Base-by-base conservation (phyloP, 1,284 basidiomycete species). In the Flammula alnicola region DNA sequence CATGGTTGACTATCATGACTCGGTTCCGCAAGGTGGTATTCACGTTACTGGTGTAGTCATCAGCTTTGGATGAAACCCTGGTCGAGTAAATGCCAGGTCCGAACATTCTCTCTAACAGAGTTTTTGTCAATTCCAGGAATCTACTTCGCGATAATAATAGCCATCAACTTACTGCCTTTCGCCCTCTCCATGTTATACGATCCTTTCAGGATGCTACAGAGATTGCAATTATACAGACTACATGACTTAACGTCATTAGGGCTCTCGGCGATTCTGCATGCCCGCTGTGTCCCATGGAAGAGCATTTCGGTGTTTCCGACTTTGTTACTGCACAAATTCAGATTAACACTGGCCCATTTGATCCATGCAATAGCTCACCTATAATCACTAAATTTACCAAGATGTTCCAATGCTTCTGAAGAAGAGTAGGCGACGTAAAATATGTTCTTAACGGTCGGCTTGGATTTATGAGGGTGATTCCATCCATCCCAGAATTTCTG, bases 1-100 rank as follows among this genome's bases (percentile, higher is more conserved):
- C 61, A 20, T 61, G 61, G 33, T 63, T 63, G 25, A 63, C 53
- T 16, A 63, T 61, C 52, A 63, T 58, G 17, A 55, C 42, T 29
- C 57, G 52, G 11, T 49, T 54, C n/a, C 49, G 50, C 7, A 35
- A 16, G 10, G 8, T 36, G 25, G 41, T 35, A 12, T 50, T 36
- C 2, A 43, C 42, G 14, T 57, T 58, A 10, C 50, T 52, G 0
- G 55, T 51, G 44, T 63, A 63, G 29, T 49, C 46, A 23, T 63
- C 59, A 38, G 61, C 61, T 40, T 61, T 63, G 10, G 57, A 59
- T 4, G 61, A 59, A 7, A 63, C 53, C 5, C 37, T 44, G 6
- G 61, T 59, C 3, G 56, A 59, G 35, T 63, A 63, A 25, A 63
- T 63, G 25, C 61, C 61, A 8, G 55, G 57, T 17, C 61, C 61